Percentiles rank a stretch among this genome's conserved stretches.
phyloP scores from a whole-genome alignment of 2,329 filamentous ascomycete species.

The Trichoderma brevicompactum region DNA sequence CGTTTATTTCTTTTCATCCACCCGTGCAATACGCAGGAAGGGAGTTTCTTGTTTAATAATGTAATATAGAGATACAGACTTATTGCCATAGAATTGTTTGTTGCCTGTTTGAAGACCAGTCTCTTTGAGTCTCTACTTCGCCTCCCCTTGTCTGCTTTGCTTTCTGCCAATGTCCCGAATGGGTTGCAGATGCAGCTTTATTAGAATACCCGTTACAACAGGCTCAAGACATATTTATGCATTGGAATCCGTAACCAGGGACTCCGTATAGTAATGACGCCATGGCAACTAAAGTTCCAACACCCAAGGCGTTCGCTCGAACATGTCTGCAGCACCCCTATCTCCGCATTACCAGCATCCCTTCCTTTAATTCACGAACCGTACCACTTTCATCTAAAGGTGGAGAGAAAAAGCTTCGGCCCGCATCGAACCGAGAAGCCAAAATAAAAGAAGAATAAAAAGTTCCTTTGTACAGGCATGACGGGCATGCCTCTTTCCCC shows the following conservation, averaged over 20 bases:
- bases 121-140: not conserved
- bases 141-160: not conserved
- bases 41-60: not conserved
- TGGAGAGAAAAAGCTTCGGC: conserved; percentile 3
- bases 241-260: too few relatives aligned
- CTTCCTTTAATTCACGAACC: not conserved
- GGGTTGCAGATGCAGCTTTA: not conserved
- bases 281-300: too few relatives aligned
- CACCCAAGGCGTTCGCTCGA: too few relatives aligned
- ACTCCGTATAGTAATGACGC: too few relatives aligned
- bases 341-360: too few relatives aligned
- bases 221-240: too few relatives aligned
- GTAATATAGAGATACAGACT: not conserved
- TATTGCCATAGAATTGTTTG: not conserved
- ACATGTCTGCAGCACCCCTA: too few relatives aligned
- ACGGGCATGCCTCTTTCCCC: not conserved
- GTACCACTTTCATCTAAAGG: not conserved
- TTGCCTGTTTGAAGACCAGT: not conserved
- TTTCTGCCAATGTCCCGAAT: not conserved
- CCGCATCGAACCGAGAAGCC: not conserved
- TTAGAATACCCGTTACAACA: too few relatives aligned
- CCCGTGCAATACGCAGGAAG: not conserved
- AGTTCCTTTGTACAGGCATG: too few relatives aligned
- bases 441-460: too few relatives aligned
- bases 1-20: not conserved